Evolutionary conservation across 2,329 filamentous ascomycete species (phyloP), one percentile per base, ranked within the genome.

Genomic region (Verticillium dahliae): DNA sequence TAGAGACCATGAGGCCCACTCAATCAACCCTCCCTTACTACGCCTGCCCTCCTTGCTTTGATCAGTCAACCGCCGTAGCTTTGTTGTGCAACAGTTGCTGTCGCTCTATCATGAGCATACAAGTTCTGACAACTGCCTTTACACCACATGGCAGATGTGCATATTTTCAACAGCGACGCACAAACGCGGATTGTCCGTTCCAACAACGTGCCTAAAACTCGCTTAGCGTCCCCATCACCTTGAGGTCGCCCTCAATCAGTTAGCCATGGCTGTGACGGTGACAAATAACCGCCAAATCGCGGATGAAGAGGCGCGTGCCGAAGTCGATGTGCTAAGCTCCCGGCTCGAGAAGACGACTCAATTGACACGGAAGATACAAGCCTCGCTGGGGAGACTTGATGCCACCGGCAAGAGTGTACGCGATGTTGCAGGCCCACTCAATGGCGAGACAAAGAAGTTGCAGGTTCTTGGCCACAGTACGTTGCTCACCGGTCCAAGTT

Each of bases 341-440:
- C 81, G 87, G 45, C 86, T 98, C 65, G 92, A 96, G 69, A 98
- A 97, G 83, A 96, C 96, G 68, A 90, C 92, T 63, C 87, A 92
- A 71, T 84, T 98, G 73, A 97, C 92, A 37, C 97, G 95, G 80
- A 97, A 96, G 80, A 97, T 99, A 61, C 90, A 96, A 75, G 89
- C 90, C 34, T 96, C 91, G 59, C 83, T 97, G 67, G 85, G 87
- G 41, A 85, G 93, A 61, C 81, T 99, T 38, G 92, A 98, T 69
- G 86, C 89, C 41, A 96, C 91, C 60, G 95, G 94, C 18, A 92
- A 92, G 76, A 93, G 90, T 63, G 92, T 98, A 22, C 89, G 92
- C 70, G 91, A 97, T 71, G 93, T 96, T 11, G 92, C 96, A 61
- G 92, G 92, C 0, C 95, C 95, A 9, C 89, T 99, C 52, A 96